phyloP scores from a whole-genome alignment of 2,329 filamentous ascomycete genomes.

The Magnaporthiopsis poae region DNA sequence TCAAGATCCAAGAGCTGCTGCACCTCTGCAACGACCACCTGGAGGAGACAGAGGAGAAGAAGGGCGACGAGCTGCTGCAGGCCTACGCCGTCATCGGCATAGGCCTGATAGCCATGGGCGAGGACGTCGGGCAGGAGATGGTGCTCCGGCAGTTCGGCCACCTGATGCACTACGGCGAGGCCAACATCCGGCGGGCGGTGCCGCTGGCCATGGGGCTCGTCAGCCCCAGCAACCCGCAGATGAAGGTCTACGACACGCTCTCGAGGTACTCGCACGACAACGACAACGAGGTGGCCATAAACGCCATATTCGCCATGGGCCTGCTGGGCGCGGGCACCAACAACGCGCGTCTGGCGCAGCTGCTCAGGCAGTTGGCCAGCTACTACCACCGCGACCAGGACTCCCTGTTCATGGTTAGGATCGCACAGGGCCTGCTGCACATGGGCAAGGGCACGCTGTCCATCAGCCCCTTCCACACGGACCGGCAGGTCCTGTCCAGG shows the following conservation, averaged over 20 bases:
- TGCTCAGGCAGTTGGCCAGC: constrained; percentile 86
- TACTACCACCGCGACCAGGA: constrained; percentile 98
- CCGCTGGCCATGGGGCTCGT: constrained; percentile 93
- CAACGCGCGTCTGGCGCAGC: constrained; percentile 89
- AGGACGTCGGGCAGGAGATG: constrained; percentile 98
- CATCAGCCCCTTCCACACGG: constrained; percentile 97
- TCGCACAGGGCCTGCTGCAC: constrained; percentile 91
- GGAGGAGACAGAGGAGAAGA: constrained; percentile 88
- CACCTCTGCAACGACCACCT: constrained; percentile 98
- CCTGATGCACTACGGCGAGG: constrained; percentile 96
- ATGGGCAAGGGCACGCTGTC: constrained; percentile 98
- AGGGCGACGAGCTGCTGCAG: constrained; percentile 88
- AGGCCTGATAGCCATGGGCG: constrained; percentile 91
- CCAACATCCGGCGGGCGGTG: constrained; percentile 92
- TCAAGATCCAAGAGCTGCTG: constrained; percentile 93
- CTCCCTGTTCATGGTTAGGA: constrained; percentile 96
- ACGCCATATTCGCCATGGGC: constrained; percentile 98
- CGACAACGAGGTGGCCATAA: constrained; percentile 94
- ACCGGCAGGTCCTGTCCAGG: constrained; percentile 85
- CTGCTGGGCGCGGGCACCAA: constrained; percentile 93
- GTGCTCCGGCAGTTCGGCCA: constrained; percentile 94
- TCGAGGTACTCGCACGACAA: constrained; percentile 98
- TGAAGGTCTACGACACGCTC: constrained; percentile 98
- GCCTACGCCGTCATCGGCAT: constrained; percentile 92
- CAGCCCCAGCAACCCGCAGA: constrained; percentile 95